Base-by-base conservation (phyloP, 768 basidiomycete species). In the Fibroporia radiculosa region DNA sequence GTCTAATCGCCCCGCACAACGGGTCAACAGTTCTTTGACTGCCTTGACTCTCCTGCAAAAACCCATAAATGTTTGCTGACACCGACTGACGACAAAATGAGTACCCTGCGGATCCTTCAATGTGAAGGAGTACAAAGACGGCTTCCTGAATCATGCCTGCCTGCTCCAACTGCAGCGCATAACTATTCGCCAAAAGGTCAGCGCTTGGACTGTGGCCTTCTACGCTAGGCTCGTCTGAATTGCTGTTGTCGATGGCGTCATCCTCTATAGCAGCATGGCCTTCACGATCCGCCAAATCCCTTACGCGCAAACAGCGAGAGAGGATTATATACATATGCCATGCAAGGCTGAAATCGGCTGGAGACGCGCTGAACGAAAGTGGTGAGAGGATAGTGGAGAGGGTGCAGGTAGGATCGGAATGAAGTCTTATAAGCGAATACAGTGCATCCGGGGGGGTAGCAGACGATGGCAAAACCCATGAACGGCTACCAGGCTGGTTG, bases 261-360 rank as follows among this genome's bases (percentile, higher is more conserved):
- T 63, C 61, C 22, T 67, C 68, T 3, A 70, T 62, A 16, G 76
- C 72, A 8, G 45, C 36, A 20, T 49, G 28, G 3, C 27, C 37
- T 27, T 71, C 74, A 8, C 93, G 77, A 60, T 97, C 95, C n/a
- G 80, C 77, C 53, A 95, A 86, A 60, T 97, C 93, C 18, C 93
- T 77, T 28, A 85, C 66, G 22, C 83, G 73, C 66, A 96, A 80
- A 48, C 84, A 86, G 20, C 84, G 75, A 13, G 92, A 85, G 37
- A 98, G 68, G 26, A 98, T 68, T 44, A 92, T 77, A 61, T 95
- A 97, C 26, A 97, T 58, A 64, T 97, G 92, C 95, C 95, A 99
- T 6, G 87, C 74, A 44, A 96, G 67, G 18, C 90, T 78, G 59
- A 79, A 82, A 60, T 93, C 92, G n/a, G 79, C 62, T 0, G 84